phyloP scores from a whole-genome alignment of 2,329 filamentous ascomycete species.

The Fusarium liriodendri region DNA sequence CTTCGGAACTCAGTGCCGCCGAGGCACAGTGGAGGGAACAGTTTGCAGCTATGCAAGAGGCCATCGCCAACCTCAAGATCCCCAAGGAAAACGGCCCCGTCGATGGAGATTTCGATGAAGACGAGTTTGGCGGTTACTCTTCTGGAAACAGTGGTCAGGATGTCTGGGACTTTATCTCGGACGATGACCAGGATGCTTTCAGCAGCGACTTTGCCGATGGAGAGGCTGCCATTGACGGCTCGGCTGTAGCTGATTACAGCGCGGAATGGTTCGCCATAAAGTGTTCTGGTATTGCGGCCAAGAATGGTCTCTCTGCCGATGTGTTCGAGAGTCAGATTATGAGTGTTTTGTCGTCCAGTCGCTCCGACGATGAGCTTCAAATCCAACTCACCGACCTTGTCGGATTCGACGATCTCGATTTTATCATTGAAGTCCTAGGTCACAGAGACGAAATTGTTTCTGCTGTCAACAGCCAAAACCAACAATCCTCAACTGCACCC shows the following conservation, averaged over 20 bases:
- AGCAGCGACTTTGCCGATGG: constrained; percentile 73
- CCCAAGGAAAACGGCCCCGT: constrained; percentile 52
- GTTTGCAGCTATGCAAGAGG: constrained; percentile 85
- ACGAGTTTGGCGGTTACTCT: constrained; percentile 68
- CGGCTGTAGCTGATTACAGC: constrained; percentile 57
- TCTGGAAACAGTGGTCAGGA: constrained; percentile 77
- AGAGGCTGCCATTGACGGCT: constrained; percentile 43
- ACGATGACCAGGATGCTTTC: constrained; percentile 73
- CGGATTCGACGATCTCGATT: constrained; percentile 92
- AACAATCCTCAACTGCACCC: constrained; percentile 50
- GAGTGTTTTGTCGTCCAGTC: constrained; percentile 76
- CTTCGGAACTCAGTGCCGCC: constrained; percentile 51
- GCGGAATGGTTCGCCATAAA: constrained; percentile 77
- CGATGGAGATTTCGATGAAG: constrained; percentile 67
- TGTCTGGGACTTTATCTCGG: constrained; percentile 92
- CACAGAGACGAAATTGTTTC: constrained; percentile 77
- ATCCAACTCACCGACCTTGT: constrained; percentile 89
- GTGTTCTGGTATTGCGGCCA: constrained; percentile 74
- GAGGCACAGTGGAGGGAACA: constrained; percentile 84
- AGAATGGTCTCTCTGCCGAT: constrained; percentile 73
- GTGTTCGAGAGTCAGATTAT: constrained; percentile 83
- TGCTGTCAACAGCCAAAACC: constrained; percentile 50
- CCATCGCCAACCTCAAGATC: constrained; percentile 78
- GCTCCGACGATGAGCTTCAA: constrained; percentile 86
- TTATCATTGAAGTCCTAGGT: constrained; percentile 89